These are phyloP conservation scores for Dendrobium catenatum DNA, from an alignment of 106 monocot species.

Conservation along the genomic window DNA sequence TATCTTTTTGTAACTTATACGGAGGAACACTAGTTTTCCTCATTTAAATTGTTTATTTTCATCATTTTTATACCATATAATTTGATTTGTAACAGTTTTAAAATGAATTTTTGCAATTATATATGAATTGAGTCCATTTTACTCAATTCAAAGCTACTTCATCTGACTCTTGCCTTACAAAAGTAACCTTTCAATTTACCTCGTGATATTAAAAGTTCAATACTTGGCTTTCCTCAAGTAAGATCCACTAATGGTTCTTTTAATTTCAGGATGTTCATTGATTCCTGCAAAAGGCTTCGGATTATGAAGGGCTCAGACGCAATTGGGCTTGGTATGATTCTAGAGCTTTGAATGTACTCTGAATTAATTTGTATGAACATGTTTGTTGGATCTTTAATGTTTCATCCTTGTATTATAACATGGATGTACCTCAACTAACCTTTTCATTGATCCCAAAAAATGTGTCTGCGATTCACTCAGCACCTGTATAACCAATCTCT, in stretches of 20 bases:
- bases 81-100: neutral
- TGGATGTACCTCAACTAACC: too few species aligned
- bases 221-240: neutral
- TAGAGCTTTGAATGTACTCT: neutral
- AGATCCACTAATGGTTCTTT: neutral
- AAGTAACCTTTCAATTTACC: neutral
- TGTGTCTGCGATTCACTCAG: too few species aligned
- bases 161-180: neutral
- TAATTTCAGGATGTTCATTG: constrained; percentile 51
- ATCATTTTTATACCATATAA: neutral
- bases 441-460: too few species aligned
- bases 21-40: neutral
- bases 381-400: neutral
- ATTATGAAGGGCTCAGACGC: constrained; percentile 85
- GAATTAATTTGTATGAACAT: neutral
- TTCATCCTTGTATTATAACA: neutral
- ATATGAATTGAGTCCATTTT: neutral
- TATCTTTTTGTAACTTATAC: neutral
- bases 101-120: neutral
- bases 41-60: neutral
- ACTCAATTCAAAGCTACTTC: neutral
- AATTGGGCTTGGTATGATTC: constrained; percentile 63
- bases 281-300: constrained; percentile 55
- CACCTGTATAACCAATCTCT: neutral
- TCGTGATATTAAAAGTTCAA: neutral